A percentile compares a stretch with the other conserved stretches of the same genome.
These are phyloP conservation scores for Nelumbo lutea DNA, from an alignment of 164 flowering plant species.

Conservation along the genomic window DNA sequence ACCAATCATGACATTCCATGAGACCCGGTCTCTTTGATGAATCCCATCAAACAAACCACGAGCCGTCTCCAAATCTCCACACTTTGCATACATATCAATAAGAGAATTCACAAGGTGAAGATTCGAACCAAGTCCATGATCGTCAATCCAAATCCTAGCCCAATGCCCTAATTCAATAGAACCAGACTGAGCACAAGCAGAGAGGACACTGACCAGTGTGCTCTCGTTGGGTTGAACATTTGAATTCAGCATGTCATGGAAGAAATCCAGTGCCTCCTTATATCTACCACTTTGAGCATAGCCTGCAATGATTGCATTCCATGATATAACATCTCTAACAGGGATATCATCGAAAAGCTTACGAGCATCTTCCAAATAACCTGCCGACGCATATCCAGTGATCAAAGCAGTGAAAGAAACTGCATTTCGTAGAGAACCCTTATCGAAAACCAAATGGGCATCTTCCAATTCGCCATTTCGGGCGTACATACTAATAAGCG, in stretches of 20 bases:
- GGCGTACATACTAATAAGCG: constrained; percentile 64
- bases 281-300: constrained; percentile 40
- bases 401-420: constrained; percentile 71
- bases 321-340: constrained; percentile 57
- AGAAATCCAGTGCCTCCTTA: constrained; percentile 52
- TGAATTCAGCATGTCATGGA: constrained; percentile 42
- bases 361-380: constrained; percentile 55
- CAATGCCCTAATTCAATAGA: constrained; percentile 44
- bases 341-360: constrained; percentile 62
- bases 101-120: constrained; percentile 56
- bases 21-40: constrained; percentile 37
- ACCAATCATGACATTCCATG: constrained; percentile 84
- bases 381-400: constrained; percentile 45
- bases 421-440: constrained; percentile 42
- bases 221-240: constrained; percentile 51
- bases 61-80: constrained; percentile 56
- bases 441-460: constrained; percentile 62
- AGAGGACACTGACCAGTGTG: constrained; percentile 59
- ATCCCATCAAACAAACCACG: constrained; percentile 45
- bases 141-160: constrained; percentile 55
- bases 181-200: constrained; percentile 68
- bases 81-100: constrained; percentile 77
- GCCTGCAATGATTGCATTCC: constrained; percentile 86
- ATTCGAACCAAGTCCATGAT: constrained; percentile 43
- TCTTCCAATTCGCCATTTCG: constrained; percentile 44